phyloP scores from a whole-genome alignment of 176 grass and related monocot species.

The Triticum dicoccoides region DNA sequence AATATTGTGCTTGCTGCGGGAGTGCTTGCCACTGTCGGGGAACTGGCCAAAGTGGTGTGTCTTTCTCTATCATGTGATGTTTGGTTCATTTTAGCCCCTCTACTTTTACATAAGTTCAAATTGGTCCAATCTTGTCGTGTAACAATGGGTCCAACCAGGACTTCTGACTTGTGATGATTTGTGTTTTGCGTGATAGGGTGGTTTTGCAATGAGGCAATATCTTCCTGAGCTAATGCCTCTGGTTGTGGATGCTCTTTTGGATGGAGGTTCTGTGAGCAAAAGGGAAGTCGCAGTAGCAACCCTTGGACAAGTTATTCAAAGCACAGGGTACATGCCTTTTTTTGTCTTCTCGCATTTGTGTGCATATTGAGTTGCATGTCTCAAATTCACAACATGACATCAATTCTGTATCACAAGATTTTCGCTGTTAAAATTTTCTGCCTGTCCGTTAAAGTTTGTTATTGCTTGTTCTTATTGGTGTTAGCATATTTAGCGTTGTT shows the following conservation, averaged over 20 bases:
- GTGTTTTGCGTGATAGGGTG: slow-evolving; percentile 56
- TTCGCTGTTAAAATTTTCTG: not conserved
- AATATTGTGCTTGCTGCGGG: slow-evolving; percentile 84
- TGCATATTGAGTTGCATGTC: not conserved
- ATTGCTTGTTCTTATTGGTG: not conserved
- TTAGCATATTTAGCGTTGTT: slow-evolving; percentile 3
- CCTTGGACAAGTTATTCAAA: slow-evolving; percentile 99
- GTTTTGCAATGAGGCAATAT: slow-evolving; percentile 98
- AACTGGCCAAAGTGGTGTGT: slow-evolving; percentile 96
- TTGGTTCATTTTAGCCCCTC: slow-evolving; percentile 26
- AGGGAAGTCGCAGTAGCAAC: slow-evolving; percentile 97
- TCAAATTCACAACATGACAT: not conserved
- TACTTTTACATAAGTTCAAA: not conserved
- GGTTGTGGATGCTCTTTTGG: slow-evolving; percentile 95
- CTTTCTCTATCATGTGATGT: slow-evolving; percentile 2
- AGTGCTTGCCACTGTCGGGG: slow-evolving; percentile 95
- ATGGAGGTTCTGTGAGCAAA: slow-evolving; percentile 81
- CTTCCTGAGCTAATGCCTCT: slow-evolving; percentile 96
- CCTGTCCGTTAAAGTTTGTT: not conserved
- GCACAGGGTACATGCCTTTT: slow-evolving; percentile 71
- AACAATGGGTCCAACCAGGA: not conserved
- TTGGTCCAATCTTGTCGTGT: not conserved
- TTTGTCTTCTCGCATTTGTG: slow-evolving; percentile 19
- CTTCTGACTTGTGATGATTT: slow-evolving; percentile 28
- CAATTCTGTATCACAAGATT: not conserved